A percentile compares a stretch with the other conserved stretches of the same genome.
Evolutionary conservation across 2,329 filamentous ascomycete species (phyloP).

Genomic region (Pseudopyricularia javanii): DNA sequence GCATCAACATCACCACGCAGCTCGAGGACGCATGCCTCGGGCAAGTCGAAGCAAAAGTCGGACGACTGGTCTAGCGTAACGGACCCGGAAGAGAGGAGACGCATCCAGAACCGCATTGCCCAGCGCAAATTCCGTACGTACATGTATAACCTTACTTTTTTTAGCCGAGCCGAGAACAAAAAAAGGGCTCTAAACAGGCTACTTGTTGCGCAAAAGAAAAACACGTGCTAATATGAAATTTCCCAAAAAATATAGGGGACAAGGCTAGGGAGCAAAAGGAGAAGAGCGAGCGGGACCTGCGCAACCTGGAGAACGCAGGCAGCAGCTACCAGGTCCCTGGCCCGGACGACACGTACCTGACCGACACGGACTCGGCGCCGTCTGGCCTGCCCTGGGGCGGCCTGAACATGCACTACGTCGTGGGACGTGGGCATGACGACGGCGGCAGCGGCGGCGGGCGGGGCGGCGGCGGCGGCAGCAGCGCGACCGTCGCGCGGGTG

Average conservation of each 20-base stretch:
- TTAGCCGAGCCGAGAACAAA: not conserved
- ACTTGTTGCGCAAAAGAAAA: no score
- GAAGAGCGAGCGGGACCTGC: conserved; percentile 46
- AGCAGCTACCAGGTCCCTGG: conserved; percentile 43
- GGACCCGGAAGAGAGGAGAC: conserved; percentile 58
- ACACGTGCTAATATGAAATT: no score
- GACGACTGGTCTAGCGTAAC: conserved; percentile 60
- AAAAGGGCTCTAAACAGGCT: no score
- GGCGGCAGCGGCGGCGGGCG: conserved; percentile 23
- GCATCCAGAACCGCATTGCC: conserved; percentile 65
- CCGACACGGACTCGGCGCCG: conserved; percentile 32
- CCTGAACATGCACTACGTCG: conserved; percentile 44
- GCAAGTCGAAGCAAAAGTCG: not conserved
- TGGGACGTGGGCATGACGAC: conserved; percentile 36
- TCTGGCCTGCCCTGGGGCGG: conserved; percentile 64
- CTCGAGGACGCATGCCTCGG: not conserved
- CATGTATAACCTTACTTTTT: not conserved
- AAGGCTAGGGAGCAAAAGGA: conserved; percentile 59
- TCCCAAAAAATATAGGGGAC: conserved; percentile 43
- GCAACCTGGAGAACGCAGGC: conserved; percentile 51
- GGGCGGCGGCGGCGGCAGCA: conserved; percentile 22
- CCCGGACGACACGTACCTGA: conserved; percentile 44
- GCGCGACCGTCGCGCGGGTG: conserved; percentile 17
- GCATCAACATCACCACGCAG: not conserved
- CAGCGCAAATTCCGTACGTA: conserved; percentile 64